These are phyloP conservation scores for Cladosporium colombiae DNA, from an alignment of 2,329 filamentous ascomycete species.

Conservation along the genomic window DNA sequence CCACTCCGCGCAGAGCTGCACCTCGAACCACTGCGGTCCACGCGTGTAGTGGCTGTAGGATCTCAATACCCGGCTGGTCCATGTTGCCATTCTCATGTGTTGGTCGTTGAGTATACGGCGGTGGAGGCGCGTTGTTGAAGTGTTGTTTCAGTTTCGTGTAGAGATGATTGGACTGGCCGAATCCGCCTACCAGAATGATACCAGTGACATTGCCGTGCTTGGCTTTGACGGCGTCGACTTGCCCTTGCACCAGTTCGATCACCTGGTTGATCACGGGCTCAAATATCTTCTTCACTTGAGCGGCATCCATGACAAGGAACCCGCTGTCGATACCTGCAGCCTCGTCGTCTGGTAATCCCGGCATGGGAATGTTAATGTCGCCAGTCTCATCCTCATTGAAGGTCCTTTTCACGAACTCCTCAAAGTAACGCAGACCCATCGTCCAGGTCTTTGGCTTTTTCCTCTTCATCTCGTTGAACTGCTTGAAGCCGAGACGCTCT, in stretches of 20 bases:
- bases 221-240: constrained; percentile 43
- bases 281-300: constrained; percentile 63
- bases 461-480: constrained; percentile 72
- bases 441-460: constrained; percentile 79
- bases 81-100: constrained; percentile 57
- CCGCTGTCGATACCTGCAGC: constrained; percentile 73
- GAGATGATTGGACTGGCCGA: constrained; percentile 71
- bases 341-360: constrained; percentile 74
- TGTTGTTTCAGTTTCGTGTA: constrained; percentile 70
- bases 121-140: constrained; percentile 57
- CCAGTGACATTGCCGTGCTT: constrained; percentile 52
- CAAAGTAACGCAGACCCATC: constrained; percentile 72
- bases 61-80: constrained; percentile 64
- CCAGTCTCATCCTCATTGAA: constrained; percentile 68
- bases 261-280: constrained; percentile 71
- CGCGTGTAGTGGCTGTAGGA: constrained; percentile 79
- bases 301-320: constrained; percentile 72
- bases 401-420: constrained; percentile 82
- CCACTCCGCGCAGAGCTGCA: constrained; percentile 71
- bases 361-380: constrained; percentile 77
- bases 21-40: constrained; percentile 81
- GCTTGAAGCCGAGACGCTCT: constrained; percentile 62
- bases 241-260: constrained; percentile 53
- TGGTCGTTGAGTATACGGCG: constrained; percentile 66
- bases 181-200: constrained; percentile 80